Conservation (phyloP, 495 filamentous ascomycete species). For the Cryomyces minteri region DNA sequence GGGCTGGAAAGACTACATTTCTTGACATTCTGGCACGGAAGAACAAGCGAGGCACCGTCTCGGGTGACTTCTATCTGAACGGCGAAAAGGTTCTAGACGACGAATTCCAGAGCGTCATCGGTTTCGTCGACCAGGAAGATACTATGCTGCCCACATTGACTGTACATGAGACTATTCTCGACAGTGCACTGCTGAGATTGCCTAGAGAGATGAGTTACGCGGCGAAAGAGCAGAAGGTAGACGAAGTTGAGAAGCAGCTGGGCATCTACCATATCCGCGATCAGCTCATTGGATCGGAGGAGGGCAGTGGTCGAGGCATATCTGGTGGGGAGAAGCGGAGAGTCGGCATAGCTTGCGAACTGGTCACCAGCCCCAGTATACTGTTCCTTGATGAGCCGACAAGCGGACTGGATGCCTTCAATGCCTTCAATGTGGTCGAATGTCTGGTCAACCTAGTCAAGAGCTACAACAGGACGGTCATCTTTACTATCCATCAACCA, state of each 20-base stretch:
- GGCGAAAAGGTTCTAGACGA: slow-evolving; percentile 73
- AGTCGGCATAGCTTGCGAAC: slow-evolving; percentile 91
- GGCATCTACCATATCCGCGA: slow-evolving; percentile 85
- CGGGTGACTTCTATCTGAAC: slow-evolving; percentile 83
- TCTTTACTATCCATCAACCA: slow-evolving; percentile 99
- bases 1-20: slow-evolving; percentile 94
- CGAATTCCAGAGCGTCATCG: slow-evolving; percentile 79
- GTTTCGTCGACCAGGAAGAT: slow-evolving; percentile 96
- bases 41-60: slow-evolving; percentile 73
- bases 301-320: slow-evolving; percentile 83
- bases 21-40: slow-evolving; percentile 92
- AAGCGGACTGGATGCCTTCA: slow-evolving; percentile 86
- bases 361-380: slow-evolving; percentile 94
- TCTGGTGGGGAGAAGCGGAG: slow-evolving; percentile 93
- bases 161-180: slow-evolving; percentile 94
- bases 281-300: slow-evolving; percentile 93
- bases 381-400: slow-evolving; percentile 95
- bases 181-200: slow-evolving; percentile 75
- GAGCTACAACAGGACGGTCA: slow-evolving; percentile 86
- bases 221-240: slow-evolving; percentile 74
- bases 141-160: slow-evolving; percentile 95
- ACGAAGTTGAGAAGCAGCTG: slow-evolving; percentile 87
- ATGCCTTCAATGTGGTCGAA: slow-evolving; percentile 94
- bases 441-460: slow-evolving; percentile 89
- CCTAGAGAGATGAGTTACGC: slow-evolving; percentile 74